phyloP scores from a whole-genome alignment of 148 eudicot species.

The Amaranthus hypochondriacus region DNA sequence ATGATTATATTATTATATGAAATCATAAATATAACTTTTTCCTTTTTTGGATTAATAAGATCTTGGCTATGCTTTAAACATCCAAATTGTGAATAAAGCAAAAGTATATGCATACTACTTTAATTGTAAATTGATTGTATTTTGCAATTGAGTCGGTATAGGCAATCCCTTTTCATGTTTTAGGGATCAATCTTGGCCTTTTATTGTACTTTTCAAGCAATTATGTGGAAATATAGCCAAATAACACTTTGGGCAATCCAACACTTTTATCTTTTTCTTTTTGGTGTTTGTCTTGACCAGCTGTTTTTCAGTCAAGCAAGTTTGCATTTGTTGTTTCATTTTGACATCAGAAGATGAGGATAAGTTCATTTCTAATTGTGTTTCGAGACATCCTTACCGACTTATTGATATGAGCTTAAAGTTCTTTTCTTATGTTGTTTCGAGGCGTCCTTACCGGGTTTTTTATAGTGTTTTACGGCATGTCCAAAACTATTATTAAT shows the following conservation, averaged over 20 bases:
- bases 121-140: neutral
- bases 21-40: neutral
- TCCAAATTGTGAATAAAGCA: neutral
- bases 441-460: no score
- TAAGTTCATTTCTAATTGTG: no score
- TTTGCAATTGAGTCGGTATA: neutral
- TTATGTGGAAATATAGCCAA: neutral
- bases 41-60: neutral
- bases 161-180: no score
- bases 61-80: slow-evolving; percentile 1
- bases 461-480: no score
- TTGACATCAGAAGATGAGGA: neutral
- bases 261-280: neutral
- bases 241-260: slow-evolving; percentile 8
- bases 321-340: neutral
- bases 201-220: slow-evolving; percentile 1
- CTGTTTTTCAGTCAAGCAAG: neutral
- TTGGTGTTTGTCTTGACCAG: neutral
- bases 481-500: no score
- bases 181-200: neutral
- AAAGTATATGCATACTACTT: neutral
- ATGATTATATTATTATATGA: neutral
- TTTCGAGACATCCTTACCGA: no score
- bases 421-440: no score
- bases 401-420: no score